These are phyloP conservation scores for Sporothrix sp. DNA, from an alignment of 2,329 filamentous ascomycete species.

Conservation along the genomic window DNA sequence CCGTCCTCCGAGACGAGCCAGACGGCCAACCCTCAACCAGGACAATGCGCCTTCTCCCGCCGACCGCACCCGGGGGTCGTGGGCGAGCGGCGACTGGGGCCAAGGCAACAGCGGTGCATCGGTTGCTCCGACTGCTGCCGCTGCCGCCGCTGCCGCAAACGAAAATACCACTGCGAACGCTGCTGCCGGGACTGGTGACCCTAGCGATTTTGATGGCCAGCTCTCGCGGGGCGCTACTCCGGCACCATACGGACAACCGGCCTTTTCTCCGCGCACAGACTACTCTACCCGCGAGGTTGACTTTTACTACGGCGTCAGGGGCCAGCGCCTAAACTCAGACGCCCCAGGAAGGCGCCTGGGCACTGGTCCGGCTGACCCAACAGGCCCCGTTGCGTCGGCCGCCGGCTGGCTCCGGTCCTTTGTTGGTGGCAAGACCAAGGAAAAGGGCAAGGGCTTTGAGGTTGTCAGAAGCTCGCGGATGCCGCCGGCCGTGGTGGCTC, in stretches of 20 bases:
- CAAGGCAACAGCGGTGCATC: slow-evolving; percentile 12
- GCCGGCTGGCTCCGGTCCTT: slow-evolving; percentile 79
- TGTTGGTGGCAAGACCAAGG: slow-evolving; percentile 77
- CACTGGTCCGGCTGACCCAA: slow-evolving; percentile 90
- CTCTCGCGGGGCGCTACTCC: slow-evolving; percentile 36
- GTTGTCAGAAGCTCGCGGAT: slow-evolving; percentile 85
- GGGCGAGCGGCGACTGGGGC: slow-evolving; percentile 29
- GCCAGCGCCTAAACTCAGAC: slow-evolving; percentile 75
- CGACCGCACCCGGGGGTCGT: slow-evolving; percentile 27
- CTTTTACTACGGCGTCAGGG: slow-evolving; percentile 90
- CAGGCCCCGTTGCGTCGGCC: slow-evolving; percentile 79
- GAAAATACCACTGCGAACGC: not conserved
- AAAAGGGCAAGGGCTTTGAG: slow-evolving; percentile 93
- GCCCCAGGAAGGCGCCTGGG: slow-evolving; percentile 75
- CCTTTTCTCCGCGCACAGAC: slow-evolving; percentile 56
- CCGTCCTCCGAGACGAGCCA: slow-evolving; percentile 64
- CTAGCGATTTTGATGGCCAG: slow-evolving; percentile 32
- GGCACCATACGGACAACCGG: slow-evolving; percentile 30
- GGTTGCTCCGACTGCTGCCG: slow-evolving; percentile 27
- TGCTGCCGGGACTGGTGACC: slow-evolving; percentile 23
- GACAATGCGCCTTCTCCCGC: slow-evolving; percentile 41
- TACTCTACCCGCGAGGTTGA: slow-evolving; percentile 93
- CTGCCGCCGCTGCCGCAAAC: not conserved
- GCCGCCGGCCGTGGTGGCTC: slow-evolving; percentile 60
- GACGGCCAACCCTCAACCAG: slow-evolving; percentile 27